phyloP scores from a whole-genome alignment of 2,329 filamentous ascomycete genomes.

The Aspergillus awamori region DNA sequence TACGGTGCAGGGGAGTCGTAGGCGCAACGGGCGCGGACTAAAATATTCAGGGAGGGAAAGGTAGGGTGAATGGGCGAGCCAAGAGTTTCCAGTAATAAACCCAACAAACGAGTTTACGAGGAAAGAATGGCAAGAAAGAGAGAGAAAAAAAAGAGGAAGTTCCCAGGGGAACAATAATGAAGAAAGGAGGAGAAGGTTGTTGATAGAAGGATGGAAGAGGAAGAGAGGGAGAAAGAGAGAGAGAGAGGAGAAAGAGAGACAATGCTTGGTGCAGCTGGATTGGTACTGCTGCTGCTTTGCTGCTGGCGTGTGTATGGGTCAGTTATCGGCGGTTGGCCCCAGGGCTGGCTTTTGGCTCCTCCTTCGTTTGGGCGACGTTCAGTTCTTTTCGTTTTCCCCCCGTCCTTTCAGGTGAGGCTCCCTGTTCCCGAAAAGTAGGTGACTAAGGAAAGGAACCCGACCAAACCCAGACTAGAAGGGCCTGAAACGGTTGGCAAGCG shows the following conservation, averaged over 20 bases:
- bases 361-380: slow-evolving; percentile 12
- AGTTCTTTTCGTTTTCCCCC: not conserved
- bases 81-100: slow-evolving; percentile 7
- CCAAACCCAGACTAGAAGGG: slow-evolving; percentile 10
- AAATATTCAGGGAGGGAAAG: slow-evolving; percentile 27
- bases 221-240: slow-evolving; percentile 18
- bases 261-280: not conserved
- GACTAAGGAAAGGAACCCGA: slow-evolving; percentile 18
- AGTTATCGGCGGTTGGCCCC: slow-evolving; percentile 22
- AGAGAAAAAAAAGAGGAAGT: slow-evolving; percentile 7
- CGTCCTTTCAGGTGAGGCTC: slow-evolving; percentile 16
- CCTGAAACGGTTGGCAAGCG: slow-evolving; percentile 18
- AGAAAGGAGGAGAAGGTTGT: slow-evolving; percentile 23
- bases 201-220: slow-evolving; percentile 12
- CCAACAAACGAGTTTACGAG: slow-evolving; percentile 13
- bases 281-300: not conserved
- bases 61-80: slow-evolving; percentile 17
- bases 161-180: slow-evolving; percentile 22
- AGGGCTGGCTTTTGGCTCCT: slow-evolving; percentile 13
- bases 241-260: slow-evolving; percentile 16
- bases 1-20: slow-evolving; percentile 32
- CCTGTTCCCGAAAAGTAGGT: slow-evolving; percentile 12
- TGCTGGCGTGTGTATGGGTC: slow-evolving; percentile 33
- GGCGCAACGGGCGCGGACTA: slow-evolving; percentile 34
- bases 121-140: not conserved